Evolutionary conservation across 108 stramenopile genomes (phyloP).

Genomic region (Fistulifera pelliculosa): DNA sequence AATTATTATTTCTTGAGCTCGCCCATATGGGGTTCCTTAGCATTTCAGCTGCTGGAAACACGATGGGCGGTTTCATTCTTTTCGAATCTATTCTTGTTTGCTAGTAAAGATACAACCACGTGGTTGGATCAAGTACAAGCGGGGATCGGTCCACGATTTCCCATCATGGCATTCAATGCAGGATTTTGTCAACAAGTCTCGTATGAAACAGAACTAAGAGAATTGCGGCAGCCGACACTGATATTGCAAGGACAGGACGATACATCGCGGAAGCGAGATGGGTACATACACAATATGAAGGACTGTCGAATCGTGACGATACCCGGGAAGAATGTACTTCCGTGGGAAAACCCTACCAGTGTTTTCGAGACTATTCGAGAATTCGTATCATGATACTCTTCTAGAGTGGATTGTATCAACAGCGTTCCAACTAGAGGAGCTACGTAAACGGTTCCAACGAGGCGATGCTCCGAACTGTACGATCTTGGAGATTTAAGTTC

Average conservation of each 20-base stretch:
- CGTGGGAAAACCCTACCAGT: slow-evolving; percentile 41
- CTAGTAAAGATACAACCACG: slow-evolving; percentile 29
- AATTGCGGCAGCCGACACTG: slow-evolving; percentile 28
- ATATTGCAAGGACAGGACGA: slow-evolving; percentile 47
- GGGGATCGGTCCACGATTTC: slow-evolving; percentile 26
- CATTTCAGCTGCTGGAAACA: slow-evolving; percentile 46
- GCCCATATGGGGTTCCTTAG: slow-evolving; percentile 31
- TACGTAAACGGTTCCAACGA: too few species aligned
- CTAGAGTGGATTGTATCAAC: too few species aligned
- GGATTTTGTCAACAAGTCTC: slow-evolving; percentile 45
- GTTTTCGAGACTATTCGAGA: slow-evolving; percentile 11
- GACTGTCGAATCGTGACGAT: slow-evolving; percentile 27
- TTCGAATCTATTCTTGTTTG: slow-evolving; percentile 52
- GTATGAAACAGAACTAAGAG: slow-evolving; percentile 38
- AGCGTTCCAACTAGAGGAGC: too few species aligned
- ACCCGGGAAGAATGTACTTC: slow-evolving; percentile 44
- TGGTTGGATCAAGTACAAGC: slow-evolving; percentile 40
- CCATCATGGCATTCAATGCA: slow-evolving; percentile 58
- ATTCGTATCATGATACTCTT: too few species aligned
- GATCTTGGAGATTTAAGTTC: too few species aligned
- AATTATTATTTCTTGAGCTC: slow-evolving; percentile 50
- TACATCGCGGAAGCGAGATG: slow-evolving; percentile 24
- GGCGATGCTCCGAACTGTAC: too few species aligned
- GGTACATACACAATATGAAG: slow-evolving; percentile 25
- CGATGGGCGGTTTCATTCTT: slow-evolving; percentile 47